Evolutionary conservation across 2,329 filamentous ascomycete species (phyloP), one percentile per base, ranked within the genome.

Genomic region (Nemania diffusa): DNA sequence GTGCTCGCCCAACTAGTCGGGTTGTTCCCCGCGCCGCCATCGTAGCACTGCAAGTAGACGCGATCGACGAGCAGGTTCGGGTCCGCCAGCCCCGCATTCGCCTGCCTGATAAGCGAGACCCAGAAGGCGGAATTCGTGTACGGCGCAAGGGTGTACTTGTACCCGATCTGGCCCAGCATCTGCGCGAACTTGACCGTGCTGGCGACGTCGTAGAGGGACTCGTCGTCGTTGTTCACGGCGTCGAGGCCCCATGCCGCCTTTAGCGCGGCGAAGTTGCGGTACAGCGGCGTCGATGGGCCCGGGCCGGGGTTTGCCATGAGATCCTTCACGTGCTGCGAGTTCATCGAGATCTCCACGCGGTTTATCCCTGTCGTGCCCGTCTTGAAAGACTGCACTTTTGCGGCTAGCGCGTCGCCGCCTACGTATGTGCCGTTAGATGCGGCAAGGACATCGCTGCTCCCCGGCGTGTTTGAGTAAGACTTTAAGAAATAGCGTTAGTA

Each of bases 171-270:
- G 1, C 78, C 81, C 3, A 84, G 77, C 80, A 83, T 81, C 64
- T 76, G 74, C 0, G 78, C 82, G 58, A 84, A 83, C 2, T 74
- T 63, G 1, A 81, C 79, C 5, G 82, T 83, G 74, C 79, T 82
- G 1, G 71, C 48, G 2, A 80, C 74, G 63, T 83, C 79, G 69
- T 83, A 83, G 37, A 83, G 73, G 17, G 76, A 76, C 69, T 83
- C 82, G 71, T 84, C 82, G 67, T 83, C 80, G 68, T 83, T 83
- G 70, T 83, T 83, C 60, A 84, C 80, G 5, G 81, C 82, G 62
- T 84, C 81, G 29, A 84, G 78, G 22, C 60, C 72, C 81, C 82
- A 84, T 1, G 81, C 81, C 11, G 68, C 67, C 69, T 78, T 79
- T 2, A 84, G 74, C 1, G 79, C 79, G 1, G 63, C 73, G 65